Conservation (phyloP, 148 eudicot genomes). For the Dianthus caryophyllus region DNA sequence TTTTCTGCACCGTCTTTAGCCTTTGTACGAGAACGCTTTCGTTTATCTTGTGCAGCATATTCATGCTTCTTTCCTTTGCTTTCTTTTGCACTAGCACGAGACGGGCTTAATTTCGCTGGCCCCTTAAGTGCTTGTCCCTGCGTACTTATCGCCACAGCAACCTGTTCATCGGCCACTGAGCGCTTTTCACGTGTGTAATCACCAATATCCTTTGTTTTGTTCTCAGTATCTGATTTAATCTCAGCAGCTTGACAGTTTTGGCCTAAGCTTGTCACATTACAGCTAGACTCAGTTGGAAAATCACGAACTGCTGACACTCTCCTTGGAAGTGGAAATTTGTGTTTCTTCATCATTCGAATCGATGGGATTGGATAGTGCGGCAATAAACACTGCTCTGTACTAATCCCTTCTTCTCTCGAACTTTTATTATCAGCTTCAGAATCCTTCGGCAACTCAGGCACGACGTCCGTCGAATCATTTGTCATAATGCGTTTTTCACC, state of each 20-base stretch:
- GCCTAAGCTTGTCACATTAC: constrained; percentile 29
- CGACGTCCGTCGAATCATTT: background rate
- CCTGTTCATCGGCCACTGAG: constrained; percentile 15
- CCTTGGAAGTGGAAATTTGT: constrained; percentile 35
- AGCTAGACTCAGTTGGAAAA: constrained; percentile 64
- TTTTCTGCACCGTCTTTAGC: constrained; percentile 14
- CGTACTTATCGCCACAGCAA: constrained; percentile 13
- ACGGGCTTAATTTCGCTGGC: constrained; percentile 17
- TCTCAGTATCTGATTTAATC: constrained; percentile 1
- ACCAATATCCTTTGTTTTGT: constrained; percentile 6
- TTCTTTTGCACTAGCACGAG: constrained; percentile 16
- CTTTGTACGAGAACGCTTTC: constrained; percentile 17
- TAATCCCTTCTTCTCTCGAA: constrained; percentile 17
- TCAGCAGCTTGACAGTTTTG: background rate
- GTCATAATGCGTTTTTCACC: constrained; percentile 9
- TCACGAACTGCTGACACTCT: constrained; percentile 61
- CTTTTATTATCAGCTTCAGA: constrained; percentile 9
- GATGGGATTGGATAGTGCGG: constrained; percentile 17
- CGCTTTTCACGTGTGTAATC: constrained; percentile 9
- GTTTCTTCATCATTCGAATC: constrained; percentile 12
- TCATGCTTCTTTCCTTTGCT: constrained; percentile 26
- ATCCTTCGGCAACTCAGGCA: constrained; percentile 2
- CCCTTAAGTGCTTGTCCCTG: constrained; percentile 7
- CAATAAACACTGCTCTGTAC: constrained; percentile 10
- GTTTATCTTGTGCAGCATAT: constrained; percentile 20